These are phyloP conservation scores for Chaetomium strumarium DNA, from an alignment of 2,329 filamentous ascomycete genomes.

Conservation along the genomic window DNA sequence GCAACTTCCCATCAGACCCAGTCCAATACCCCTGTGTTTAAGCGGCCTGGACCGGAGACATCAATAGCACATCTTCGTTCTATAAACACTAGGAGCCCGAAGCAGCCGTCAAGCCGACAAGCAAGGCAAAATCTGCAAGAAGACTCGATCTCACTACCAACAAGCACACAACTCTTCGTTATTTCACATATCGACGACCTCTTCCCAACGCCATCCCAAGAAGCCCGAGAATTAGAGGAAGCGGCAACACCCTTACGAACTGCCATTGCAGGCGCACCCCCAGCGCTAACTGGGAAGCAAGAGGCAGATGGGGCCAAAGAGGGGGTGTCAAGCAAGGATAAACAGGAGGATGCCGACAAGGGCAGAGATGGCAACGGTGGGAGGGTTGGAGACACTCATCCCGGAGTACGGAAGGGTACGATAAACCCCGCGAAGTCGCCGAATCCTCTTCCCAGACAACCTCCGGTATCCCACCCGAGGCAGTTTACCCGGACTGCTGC, in stretches of 20 bases:
- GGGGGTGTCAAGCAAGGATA: too few species aligned
- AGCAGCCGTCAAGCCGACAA: background rate
- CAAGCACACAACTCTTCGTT: constrained; percentile 20
- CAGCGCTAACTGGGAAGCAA: too few species aligned
- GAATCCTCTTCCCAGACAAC: constrained; percentile 3
- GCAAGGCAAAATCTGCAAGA: background rate
- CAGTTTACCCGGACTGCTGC: background rate
- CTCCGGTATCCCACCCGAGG: background rate
- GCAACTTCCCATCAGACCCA: background rate
- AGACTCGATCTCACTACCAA: constrained; percentile 5
- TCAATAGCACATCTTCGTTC: background rate
- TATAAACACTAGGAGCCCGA: background rate
- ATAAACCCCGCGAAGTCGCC: constrained; percentile 1
- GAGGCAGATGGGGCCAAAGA: too few species aligned
- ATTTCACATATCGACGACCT: constrained; percentile 29
- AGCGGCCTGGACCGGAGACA: background rate
- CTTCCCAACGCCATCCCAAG: constrained; percentile 34
- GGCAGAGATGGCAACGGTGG: too few species aligned
- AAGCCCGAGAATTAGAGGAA: constrained; percentile 45
- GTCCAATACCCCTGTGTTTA: background rate
- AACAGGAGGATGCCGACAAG: too few species aligned
- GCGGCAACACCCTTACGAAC: constrained; percentile 9
- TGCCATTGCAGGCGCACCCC: too few species aligned
- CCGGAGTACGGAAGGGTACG: too few species aligned
- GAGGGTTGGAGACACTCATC: too few species aligned